Percentiles rank a stretch among this genome's conserved stretches.
Evolutionary conservation across 768 basidiomycete species (phyloP).

Genomic region (Coprinopsis cinerea): DNA sequence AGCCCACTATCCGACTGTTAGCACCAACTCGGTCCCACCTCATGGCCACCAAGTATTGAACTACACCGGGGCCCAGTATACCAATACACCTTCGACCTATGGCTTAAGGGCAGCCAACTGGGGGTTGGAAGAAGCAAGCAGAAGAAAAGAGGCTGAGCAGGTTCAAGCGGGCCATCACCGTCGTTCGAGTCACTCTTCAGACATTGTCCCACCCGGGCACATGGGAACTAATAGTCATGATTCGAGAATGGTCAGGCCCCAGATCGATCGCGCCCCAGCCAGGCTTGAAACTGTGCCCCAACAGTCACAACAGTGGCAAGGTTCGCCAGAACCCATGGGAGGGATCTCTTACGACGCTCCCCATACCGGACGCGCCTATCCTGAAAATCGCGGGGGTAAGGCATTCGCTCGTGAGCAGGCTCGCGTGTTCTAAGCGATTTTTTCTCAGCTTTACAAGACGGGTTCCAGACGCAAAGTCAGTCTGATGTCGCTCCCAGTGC

Average conservation of each 20-base stretch:
- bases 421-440: no score
- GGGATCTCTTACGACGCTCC: background rate
- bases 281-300: background rate
- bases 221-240: background rate
- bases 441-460: background rate
- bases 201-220: background rate
- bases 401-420: background rate
- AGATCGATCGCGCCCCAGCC: background rate
- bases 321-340: no score
- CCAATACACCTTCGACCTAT: slow-evolving; percentile 31
- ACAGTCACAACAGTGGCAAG: no score
- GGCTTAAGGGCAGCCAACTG: slow-evolving; percentile 62
- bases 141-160: slow-evolving; percentile 31
- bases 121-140: slow-evolving; percentile 22
- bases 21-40: slow-evolving; percentile 16
- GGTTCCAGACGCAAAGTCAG: slow-evolving; percentile 5
- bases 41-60: slow-evolving; percentile 18
- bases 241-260: background rate
- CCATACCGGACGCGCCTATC: background rate
- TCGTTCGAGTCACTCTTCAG: background rate
- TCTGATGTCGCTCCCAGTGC: background rate
- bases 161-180: slow-evolving; percentile 19
- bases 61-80: slow-evolving; percentile 20
- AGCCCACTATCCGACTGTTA: slow-evolving; percentile 13
- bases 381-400: background rate